phyloP scores from a whole-genome alignment of 176 grass and related monocot genomes.

The Juncus inflexus region DNA sequence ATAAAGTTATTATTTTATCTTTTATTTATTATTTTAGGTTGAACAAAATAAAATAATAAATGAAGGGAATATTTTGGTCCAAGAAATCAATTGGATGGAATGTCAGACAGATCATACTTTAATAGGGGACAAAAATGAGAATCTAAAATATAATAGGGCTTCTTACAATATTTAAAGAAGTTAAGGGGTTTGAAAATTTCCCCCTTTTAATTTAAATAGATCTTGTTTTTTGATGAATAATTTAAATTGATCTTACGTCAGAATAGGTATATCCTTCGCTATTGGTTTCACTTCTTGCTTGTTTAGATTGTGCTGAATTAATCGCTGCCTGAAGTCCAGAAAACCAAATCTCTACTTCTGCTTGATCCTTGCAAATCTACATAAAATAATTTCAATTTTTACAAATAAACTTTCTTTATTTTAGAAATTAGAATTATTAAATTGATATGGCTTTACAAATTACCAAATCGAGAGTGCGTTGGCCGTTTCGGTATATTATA shows the following conservation, averaged over 20 bases:
- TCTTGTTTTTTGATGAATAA: background rate
- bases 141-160: no score
- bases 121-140: no score
- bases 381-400: conserved; percentile 21
- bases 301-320: conserved; percentile 30
- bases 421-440: background rate
- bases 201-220: no score
- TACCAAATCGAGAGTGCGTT: conserved; percentile 88
- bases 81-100: no score
- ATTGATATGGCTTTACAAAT: conserved; percentile 18
- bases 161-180: no score
- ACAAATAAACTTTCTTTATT: conserved; percentile 1
- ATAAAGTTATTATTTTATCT: no score
- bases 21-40: no score
- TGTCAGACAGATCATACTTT: no score
- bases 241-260: conserved; percentile 54
- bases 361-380: conserved; percentile 97
- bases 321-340: conserved; percentile 55
- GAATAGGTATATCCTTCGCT: conserved; percentile 56
- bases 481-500: conserved; percentile 53
- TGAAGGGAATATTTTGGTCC: no score
- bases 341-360: conserved; percentile 91
- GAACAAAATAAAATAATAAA: no score
- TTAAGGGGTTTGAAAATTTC: no score
- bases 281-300: conserved; percentile 28